Evolutionary conservation across 2,329 filamentous ascomycete genomes (phyloP).

Genomic region (Trichoderma harzianum): DNA sequence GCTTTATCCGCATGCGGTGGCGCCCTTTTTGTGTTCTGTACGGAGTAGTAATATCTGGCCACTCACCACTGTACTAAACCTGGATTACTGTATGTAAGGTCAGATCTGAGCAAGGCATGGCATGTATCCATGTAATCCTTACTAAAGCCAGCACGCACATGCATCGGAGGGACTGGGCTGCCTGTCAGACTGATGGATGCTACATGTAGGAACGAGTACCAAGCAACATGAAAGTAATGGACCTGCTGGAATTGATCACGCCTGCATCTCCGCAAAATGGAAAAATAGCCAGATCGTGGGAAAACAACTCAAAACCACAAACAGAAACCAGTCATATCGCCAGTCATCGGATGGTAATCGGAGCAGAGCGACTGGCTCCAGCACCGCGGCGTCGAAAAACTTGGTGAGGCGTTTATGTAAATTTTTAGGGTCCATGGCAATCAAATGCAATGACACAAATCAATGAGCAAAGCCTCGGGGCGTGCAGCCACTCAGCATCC

Average conservation of each 20-base stretch:
- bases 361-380: constrained; percentile 14
- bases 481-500: constrained; percentile 13
- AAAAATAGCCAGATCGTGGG: neutral
- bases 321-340: constrained; percentile 11
- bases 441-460: constrained; percentile 16
- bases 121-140: neutral
- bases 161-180: neutral
- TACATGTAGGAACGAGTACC: neutral
- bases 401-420: constrained; percentile 16
- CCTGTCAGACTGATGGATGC: neutral
- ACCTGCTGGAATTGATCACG: neutral
- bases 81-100: neutral
- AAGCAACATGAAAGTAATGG: neutral
- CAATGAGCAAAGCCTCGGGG: constrained; percentile 15
- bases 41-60: neutral
- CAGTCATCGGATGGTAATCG: constrained; percentile 19
- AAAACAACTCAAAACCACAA: neutral
- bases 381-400: neutral
- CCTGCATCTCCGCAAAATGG: neutral
- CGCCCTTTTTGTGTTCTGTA: neutral
- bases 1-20: neutral
- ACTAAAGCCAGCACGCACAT: neutral
- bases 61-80: neutral
- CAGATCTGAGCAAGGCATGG: neutral
- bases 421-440: neutral